A percentile compares a stretch with the other conserved stretches of the same genome.
Conservation (phyloP, 1,284 basidiomycete genomes). For the Omphalotus olearius region DNA sequence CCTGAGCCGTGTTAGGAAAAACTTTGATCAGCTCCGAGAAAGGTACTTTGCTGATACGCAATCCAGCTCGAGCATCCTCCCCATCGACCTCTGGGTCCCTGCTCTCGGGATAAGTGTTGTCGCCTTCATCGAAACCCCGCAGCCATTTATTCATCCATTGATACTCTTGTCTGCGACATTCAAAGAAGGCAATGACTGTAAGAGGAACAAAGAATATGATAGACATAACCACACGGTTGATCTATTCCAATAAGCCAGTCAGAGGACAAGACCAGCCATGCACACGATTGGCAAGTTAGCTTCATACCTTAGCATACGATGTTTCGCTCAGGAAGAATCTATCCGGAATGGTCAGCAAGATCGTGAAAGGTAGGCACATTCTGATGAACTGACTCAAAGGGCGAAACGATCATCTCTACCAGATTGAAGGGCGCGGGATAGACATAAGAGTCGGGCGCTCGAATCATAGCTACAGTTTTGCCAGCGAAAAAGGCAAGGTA, state of each 20-base stretch:
- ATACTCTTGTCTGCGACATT: constrained; percentile 53
- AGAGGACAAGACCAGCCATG: neutral
- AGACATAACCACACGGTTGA: constrained; percentile 79
- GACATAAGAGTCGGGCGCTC: constrained; percentile 78
- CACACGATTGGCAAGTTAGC: constrained; percentile 1
- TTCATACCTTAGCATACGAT: constrained; percentile 52
- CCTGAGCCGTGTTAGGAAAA: constrained; percentile 76
- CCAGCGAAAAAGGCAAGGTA: constrained; percentile 86
- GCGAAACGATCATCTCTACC: constrained; percentile 78
- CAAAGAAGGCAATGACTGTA: constrained; percentile 69
- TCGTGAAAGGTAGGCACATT: neutral
- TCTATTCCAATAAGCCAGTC: constrained; percentile 19
- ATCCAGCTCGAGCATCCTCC: constrained; percentile 36
- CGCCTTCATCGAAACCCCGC: constrained; percentile 58
- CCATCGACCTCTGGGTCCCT: constrained; percentile 63
- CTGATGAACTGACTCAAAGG: constrained; percentile 69
- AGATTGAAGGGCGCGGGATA: constrained; percentile 84
- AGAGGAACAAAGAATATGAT: constrained; percentile 80
- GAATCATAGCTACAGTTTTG: constrained; percentile 79
- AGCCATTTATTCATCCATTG: constrained; percentile 71
- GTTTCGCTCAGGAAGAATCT: constrained; percentile 35
- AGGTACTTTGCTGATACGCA: constrained; percentile 69
- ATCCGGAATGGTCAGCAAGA: constrained; percentile 24
- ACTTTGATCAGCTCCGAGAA: constrained; percentile 73
- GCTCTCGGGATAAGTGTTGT: constrained; percentile 51